A percentile compares a stretch with the other conserved stretches of the same genome.
Conservation (phyloP, 1,139 yeast genomes). For the Blastobotrys apis region DNA sequence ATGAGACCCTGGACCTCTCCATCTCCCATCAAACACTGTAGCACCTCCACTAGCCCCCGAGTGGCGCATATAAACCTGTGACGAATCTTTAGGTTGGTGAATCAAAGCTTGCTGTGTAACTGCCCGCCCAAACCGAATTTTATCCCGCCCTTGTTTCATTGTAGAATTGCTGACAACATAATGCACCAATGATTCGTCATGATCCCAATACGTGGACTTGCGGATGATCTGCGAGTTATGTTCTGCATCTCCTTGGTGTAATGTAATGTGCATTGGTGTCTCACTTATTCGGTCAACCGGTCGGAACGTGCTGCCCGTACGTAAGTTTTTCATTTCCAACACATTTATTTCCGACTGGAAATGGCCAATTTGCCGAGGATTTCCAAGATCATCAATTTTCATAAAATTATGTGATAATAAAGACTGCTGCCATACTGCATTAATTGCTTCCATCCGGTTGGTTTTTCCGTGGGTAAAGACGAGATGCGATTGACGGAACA, state of each 20-base stretch:
- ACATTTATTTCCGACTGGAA: conserved; percentile 3
- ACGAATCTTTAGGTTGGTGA: conserved; percentile 2
- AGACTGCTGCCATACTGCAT: conserved; percentile 4
- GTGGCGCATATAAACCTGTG: conserved; percentile 5
- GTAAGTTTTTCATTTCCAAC: conserved; percentile 3
- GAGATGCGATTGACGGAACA: conserved; percentile 5
- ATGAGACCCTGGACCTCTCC: conserved; percentile 1
- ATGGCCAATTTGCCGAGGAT: conserved; percentile 8
- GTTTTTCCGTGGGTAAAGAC: conserved; percentile 1
- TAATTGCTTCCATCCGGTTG: conserved; percentile 6
- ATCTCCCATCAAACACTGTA: conserved; percentile 9
- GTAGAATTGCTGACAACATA: conserved; percentile 5
- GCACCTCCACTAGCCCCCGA: conserved; percentile 3
- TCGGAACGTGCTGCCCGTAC: neutral
- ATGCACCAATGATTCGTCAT: conserved; percentile 2
- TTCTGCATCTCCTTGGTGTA: neutral
- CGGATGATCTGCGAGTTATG: neutral
- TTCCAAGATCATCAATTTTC: conserved; percentile 1
- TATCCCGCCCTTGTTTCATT: neutral
- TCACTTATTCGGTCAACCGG: conserved; percentile 4
- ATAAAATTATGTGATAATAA: conserved; percentile 5
- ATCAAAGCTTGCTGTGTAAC: conserved; percentile 9
- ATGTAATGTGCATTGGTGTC: conserved; percentile 7
- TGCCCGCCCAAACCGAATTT: neutral
- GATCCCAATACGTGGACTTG: neutral